These are phyloP conservation scores for Fusarium sp. DNA, from an alignment of 2,329 filamentous ascomycete species.

Conservation along the genomic window DNA sequence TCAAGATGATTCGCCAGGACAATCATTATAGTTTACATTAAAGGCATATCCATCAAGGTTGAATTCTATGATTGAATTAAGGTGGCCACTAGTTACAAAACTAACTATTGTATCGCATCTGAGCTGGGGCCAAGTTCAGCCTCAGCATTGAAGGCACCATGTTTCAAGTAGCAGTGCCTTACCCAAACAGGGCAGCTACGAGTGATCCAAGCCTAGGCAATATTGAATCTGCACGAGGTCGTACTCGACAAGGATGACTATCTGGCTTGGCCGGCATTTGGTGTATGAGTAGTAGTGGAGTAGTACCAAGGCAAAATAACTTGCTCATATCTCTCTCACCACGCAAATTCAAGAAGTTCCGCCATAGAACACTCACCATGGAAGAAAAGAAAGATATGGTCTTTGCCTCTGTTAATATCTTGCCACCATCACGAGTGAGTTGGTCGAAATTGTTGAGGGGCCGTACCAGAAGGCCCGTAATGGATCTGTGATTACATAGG, in stretches of 20 bases:
- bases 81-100: background rate
- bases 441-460: conserved; percentile 14
- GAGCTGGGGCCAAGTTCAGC: background rate
- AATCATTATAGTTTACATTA: background rate
- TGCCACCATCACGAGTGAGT: conserved; percentile 24
- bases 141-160: background rate
- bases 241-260: conserved; percentile 8
- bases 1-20: background rate
- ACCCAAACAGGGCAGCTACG: conserved; percentile 1
- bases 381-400: background rate
- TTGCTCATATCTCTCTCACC: conserved; percentile 39
- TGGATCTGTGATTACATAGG: conserved; percentile 25
- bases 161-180: conserved; percentile 3
- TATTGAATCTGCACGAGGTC: background rate
- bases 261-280: conserved; percentile 6
- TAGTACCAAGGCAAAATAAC: conserved; percentile 24
- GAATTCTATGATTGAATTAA: background rate
- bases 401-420: conserved; percentile 3
- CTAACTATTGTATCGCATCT: conserved; percentile 2
- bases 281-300: conserved; percentile 15
- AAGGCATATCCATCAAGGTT: background rate
- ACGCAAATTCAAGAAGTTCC: background rate
- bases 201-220: background rate
- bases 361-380: background rate
- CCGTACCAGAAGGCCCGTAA: conserved; percentile 11